Conservation (phyloP, 2,329 filamentous ascomycete species). For the Trichoderma endophyticum region DNA sequence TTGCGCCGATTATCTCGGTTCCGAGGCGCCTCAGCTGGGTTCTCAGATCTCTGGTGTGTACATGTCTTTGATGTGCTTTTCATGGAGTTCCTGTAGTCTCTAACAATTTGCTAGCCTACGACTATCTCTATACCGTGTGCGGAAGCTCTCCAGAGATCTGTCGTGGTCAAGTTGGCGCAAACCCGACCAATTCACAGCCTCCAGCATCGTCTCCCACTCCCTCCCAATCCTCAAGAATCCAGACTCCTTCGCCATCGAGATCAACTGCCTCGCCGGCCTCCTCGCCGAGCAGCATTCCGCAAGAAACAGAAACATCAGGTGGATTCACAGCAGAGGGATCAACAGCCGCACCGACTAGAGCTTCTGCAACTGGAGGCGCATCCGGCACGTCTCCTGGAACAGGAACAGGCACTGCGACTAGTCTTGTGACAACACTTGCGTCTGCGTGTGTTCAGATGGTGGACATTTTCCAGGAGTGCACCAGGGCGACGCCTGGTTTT, state of each 20-base stretch:
- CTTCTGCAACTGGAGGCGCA: background rate
- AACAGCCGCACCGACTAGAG: background rate
- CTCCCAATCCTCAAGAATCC: background rate
- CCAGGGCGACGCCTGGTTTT: slow-evolving; percentile 26
- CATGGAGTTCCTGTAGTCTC: background rate
- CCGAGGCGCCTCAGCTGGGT: slow-evolving; percentile 24
- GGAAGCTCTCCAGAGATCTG: slow-evolving; percentile 1
- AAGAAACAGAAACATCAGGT: background rate
- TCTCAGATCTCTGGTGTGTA: slow-evolving; percentile 28
- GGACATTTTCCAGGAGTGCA: slow-evolving; percentile 28
- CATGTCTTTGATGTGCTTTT: background rate
- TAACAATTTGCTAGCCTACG: slow-evolving; percentile 25
- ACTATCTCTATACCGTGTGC: slow-evolving; percentile 27
- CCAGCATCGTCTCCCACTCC: background rate
- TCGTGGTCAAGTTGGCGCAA: background rate
- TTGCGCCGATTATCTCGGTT: slow-evolving; percentile 30
- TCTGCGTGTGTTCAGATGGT: slow-evolving; percentile 29
- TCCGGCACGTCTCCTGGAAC: background rate
- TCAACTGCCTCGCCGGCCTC: slow-evolving; percentile 1
- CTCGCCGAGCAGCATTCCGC: background rate
- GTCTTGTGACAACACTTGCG: slow-evolving; percentile 18
- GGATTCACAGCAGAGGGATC: background rate
- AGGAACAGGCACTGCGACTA: background rate
- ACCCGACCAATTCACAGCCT: background rate
- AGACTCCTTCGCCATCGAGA: background rate